Evolutionary conservation across 2,329 filamentous ascomycete genomes (phyloP), one percentile per base, ranked within the genome.

Genomic region (Trichophyton rubrum): DNA sequence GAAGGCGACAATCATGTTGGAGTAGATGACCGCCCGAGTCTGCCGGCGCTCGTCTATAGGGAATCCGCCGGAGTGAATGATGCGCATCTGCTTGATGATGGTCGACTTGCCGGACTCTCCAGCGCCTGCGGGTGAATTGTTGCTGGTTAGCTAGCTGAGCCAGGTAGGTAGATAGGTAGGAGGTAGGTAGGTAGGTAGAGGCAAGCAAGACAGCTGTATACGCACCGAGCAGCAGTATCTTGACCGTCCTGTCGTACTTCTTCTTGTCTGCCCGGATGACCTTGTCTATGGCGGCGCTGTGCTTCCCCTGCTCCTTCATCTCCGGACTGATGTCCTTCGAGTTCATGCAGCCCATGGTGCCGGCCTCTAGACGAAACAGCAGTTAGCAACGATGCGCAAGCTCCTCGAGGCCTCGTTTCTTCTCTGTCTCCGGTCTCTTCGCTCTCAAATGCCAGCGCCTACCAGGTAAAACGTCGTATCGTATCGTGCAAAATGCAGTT

Each of bases 41-140:
- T 96, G 90, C 66, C 95, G 85, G 73, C 90, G 89, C 74, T 97
- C 93, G 65, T 84, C 85, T 69, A 89, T 88, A 70, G 85, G 89
- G 77, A 97, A 97, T 58, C 93, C 92, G 73, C 90, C 86, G 13
- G 90, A 85, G 73, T 97, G 93, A 68, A 99, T 96, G 74, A 99
- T 85, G 74, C 92, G 92, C 93, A 99, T 97, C 80, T 97, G 92
- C 79, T 97, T 97, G 66, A 97, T 83, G 62, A 97, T 91, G 1
- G 92, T 97, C 7, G 92, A 96, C 77, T 97, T 97, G 66, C 92
- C 89, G 62, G 88, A 93, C 77, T 97, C 92, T 71, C 92, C 92
- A 68, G 92, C 92, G 74, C 92, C 91, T 96, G 65, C 3, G n/a
- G 24, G 27, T n/a, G 6, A 7, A 8, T 27, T 27, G 7, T 27